These are phyloP conservation scores for Verticillium isaacii DNA, from an alignment of 2,329 filamentous ascomycete genomes.

Conservation along the genomic window DNA sequence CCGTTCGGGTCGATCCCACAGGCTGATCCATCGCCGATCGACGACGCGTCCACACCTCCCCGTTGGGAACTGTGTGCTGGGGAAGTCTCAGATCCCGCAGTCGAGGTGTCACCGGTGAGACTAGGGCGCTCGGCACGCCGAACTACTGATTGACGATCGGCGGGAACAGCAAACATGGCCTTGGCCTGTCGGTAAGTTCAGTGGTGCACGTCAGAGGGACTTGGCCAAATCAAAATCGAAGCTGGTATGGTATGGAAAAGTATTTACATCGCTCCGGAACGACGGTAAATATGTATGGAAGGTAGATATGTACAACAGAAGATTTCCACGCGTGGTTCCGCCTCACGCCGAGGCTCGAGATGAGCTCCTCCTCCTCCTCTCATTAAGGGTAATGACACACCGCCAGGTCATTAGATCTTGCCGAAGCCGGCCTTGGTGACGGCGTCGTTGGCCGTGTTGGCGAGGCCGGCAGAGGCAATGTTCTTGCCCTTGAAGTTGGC, in stretches of 20 bases:
- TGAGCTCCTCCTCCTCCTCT: too few species aligned
- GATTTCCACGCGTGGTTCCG: neutral
- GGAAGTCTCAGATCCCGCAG: neutral
- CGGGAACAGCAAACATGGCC: neutral
- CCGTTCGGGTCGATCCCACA: neutral
- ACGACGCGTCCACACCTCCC: neutral
- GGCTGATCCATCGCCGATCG: neutral
- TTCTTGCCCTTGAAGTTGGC: conserved; percentile 47
- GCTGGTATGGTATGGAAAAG: neutral
- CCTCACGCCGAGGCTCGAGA: neutral
- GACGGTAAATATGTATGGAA: neutral
- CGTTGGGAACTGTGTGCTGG: neutral
- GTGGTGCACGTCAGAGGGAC: too few species aligned
- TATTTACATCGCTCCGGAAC: neutral
- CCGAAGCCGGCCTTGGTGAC: conserved; percentile 40
- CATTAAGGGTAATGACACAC: neutral
- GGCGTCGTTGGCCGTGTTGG: conserved; percentile 29
- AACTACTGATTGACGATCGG: neutral
- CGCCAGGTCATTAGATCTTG: conserved; percentile 23
- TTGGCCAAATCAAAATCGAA: neutral
- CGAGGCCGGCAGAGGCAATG: conserved; percentile 36
- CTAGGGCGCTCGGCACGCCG: neutral
- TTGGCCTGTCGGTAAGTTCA: too few species aligned
- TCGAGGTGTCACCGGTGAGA: neutral
- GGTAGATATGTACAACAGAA: neutral